phyloP scores from a whole-genome alignment of 352 stramenopile species.

The Pythium aristosporum region DNA sequence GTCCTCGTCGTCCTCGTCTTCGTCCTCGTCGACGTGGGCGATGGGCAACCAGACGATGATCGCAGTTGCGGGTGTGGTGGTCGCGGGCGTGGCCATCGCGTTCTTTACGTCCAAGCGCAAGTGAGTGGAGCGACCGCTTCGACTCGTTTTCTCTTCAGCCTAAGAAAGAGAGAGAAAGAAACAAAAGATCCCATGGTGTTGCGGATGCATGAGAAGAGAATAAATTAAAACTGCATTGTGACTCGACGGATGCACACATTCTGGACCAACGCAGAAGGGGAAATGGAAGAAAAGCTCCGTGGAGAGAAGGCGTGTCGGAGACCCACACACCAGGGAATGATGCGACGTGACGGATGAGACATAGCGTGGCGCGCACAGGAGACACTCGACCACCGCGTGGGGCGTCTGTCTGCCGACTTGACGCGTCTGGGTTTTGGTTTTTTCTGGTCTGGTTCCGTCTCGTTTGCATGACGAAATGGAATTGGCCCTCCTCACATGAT shows the following conservation, averaged over 20 bases:
- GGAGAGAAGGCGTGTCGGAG: not conserved
- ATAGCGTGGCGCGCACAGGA: too few species aligned
- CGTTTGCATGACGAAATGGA: not conserved
- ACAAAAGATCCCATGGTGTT: not conserved
- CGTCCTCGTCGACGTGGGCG: constrained; percentile 14
- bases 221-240: constrained; percentile 29
- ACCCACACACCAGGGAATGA: too few species aligned
- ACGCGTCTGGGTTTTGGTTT: too few species aligned
- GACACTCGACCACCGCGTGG: too few species aligned
- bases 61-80: constrained; percentile 32
- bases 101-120: constrained; percentile 50
- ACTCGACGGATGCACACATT: not conserved
- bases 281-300: not conserved
- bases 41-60: constrained; percentile 1
- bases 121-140: constrained; percentile 17
- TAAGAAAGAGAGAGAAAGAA: not conserved
- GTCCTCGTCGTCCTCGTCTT: not conserved
- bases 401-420: too few species aligned
- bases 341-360: too few species aligned
- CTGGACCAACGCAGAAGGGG: too few species aligned
- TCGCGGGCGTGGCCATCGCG: constrained; percentile 32
- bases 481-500: constrained; percentile 44
- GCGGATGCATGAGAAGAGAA: constrained; percentile 4
- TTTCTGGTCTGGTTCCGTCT: not conserved
- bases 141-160: not conserved